Base-by-base conservation (phyloP, 1,284 basidiomycete genomes). In the Sanghuangporus weigelae region DNA sequence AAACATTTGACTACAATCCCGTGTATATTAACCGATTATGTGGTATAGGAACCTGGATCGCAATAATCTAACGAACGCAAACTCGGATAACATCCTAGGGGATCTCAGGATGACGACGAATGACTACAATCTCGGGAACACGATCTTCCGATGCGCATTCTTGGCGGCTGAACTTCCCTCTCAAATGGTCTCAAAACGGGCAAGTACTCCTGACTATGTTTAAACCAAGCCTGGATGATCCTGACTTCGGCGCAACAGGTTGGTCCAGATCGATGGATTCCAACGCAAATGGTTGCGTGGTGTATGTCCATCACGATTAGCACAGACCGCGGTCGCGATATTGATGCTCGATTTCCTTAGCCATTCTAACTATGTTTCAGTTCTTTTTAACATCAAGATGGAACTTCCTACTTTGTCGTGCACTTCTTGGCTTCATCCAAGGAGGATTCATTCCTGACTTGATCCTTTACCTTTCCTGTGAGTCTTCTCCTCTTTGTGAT, bases 201-300 rank as follows among this genome's bases (percentile, higher is more conserved):
- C 87, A 35, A 6, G 46, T 48, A 19, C n/a, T 26, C 8, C 40
- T n/a, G 40, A n/a, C 44, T 14, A 19, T 7, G 2, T n/a, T n/a
- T n/a, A 2, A 19, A 4, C 21, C 44, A 7, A 14, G 21, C 11
- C 1, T 46, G 8, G 16, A 16, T 46, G 44, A 46, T 19, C 1
- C 4, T n/a, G 21, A 7, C 16, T 46, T 46, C 44, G 7, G 16
- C 21, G 16, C 44, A 11, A 14, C 44, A 81, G 78, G 60, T 84
- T 48, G 87, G 88, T 4, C 85, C 86, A 1, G 87, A 90, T 71
- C 77, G 83, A 26, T 90, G 87, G 87, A 85, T 90, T 67, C 88
- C 89, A 1, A 82, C 76, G 26, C 87, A 89, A 73, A 84, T 84
- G 69, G 63, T 71, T 67, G 19, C 58, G 40, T 70, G 71, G 70